phyloP scores from a whole-genome alignment of 352 stramenopile species.

The Phytophthora colocasiae region DNA sequence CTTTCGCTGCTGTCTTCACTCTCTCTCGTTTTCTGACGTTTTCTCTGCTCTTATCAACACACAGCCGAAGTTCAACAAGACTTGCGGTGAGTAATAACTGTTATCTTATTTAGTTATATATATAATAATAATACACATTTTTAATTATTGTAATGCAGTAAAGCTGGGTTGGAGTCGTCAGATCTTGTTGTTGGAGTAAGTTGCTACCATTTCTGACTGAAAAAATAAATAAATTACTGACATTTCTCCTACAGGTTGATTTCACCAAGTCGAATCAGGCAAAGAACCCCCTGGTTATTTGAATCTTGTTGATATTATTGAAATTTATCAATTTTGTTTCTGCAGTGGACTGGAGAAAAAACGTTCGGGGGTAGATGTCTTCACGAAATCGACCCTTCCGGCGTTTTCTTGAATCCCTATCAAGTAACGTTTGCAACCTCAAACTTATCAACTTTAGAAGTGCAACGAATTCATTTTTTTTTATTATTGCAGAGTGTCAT shows the following conservation, averaged over 20 bases:
- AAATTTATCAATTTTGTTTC: neutral
- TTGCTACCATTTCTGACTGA: neutral
- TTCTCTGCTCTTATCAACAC: no score
- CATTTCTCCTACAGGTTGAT: constrained; percentile 46
- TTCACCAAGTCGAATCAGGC: constrained; percentile 79
- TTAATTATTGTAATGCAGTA: constrained; percentile 11
- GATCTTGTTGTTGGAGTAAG: constrained; percentile 58
- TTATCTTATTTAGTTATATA: neutral
- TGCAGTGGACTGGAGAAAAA: constrained; percentile 69
- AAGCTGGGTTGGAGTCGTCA: constrained; percentile 61
- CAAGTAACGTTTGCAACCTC: constrained; percentile 41
- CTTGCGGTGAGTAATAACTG: constrained; percentile 24
- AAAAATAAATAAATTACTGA: no score
- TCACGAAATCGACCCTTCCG: constrained; percentile 67
- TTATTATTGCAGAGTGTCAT: constrained; percentile 55
- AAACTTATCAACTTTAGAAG: neutral
- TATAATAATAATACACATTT: neutral
- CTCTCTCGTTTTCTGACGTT: no score
- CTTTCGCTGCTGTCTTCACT: neutral
- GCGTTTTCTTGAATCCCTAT: constrained; percentile 64
- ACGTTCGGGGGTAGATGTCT: constrained; percentile 64
- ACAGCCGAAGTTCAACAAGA: constrained; percentile 52
- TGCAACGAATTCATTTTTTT: neutral
- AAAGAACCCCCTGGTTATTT: neutral
- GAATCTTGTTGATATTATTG: neutral